Percentiles rank a stretch among this genome's conserved stretches.
phyloP scores from a whole-genome alignment of 208 protist species.

The Trypanosoma lewisi region DNA sequence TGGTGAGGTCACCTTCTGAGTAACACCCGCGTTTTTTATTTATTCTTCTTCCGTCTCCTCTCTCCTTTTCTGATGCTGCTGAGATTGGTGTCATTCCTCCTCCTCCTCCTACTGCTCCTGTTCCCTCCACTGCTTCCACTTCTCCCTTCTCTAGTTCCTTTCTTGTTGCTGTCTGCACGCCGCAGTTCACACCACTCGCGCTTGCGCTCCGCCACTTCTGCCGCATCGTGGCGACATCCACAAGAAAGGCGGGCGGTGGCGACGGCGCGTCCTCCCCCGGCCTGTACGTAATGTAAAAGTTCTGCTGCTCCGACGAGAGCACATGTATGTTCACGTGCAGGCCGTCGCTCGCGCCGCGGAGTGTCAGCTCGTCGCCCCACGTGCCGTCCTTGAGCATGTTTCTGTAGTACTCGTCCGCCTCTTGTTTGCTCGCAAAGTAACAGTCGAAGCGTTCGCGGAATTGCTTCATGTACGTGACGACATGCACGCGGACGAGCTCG shows the following conservation, averaged over 20 bases:
- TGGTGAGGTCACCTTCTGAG: background rate
- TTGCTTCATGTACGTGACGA: conserved; percentile 83
- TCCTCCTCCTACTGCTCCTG: background rate
- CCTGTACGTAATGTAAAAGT: conserved; percentile 83
- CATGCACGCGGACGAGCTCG: conserved; percentile 67
- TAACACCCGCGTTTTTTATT: background rate
- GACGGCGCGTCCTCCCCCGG: conserved; percentile 51
- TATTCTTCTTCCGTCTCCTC: background rate
- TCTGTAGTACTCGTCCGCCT: conserved; percentile 68
- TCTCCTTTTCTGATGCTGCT: background rate
- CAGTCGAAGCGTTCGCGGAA: conserved; percentile 73
- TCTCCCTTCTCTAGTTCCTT: background rate
- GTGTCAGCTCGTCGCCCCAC: conserved; percentile 88
- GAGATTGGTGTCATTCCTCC: background rate
- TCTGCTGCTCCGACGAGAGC: conserved; percentile 70
- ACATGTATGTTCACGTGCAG: conserved; percentile 85
- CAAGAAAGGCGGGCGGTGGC: conserved; percentile 67
- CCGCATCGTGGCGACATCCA: conserved; percentile 53
- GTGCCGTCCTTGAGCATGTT: conserved; percentile 48
- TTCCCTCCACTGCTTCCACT: background rate
- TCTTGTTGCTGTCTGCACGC: conserved; percentile 1
- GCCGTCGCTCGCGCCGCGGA: conserved; percentile 81
- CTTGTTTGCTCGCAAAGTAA: conserved; percentile 65
- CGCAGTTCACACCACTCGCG: conserved; percentile 3
- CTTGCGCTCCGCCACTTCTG: conserved; percentile 29